A percentile compares a stretch with the other conserved stretches of the same genome.
These are phyloP conservation scores for Fusarium newnesense DNA, from an alignment of 2,329 filamentous ascomycete species.

Conservation along the genomic window DNA sequence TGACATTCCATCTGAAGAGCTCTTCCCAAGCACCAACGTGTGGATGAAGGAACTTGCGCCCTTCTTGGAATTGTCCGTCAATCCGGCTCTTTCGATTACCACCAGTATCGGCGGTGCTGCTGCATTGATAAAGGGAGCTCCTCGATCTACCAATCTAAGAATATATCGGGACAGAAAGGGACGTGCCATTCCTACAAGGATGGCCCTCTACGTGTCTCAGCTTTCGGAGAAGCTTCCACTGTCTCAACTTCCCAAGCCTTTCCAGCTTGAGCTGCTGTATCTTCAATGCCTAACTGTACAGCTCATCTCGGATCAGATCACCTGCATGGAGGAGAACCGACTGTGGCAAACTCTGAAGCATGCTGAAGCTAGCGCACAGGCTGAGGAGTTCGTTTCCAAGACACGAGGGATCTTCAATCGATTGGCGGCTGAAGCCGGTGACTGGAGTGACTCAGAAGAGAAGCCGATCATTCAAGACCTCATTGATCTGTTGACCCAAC, in stretches of 20 bases:
- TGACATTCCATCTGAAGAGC: conserved; percentile 49
- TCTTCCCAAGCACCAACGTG: conserved; percentile 71
- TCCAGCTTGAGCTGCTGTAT: conserved; percentile 62
- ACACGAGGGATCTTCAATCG: conserved; percentile 52
- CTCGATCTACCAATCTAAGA: conserved; percentile 40
- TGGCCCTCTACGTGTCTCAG: conserved; percentile 75
- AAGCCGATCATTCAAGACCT: conserved; percentile 55
- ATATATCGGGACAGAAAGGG: conserved; percentile 72
- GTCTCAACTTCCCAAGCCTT: conserved; percentile 51
- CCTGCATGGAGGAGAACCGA: conserved; percentile 54
- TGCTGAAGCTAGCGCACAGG: conserved; percentile 50
- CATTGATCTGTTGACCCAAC: conserved; percentile 56
- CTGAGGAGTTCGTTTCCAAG: conserved; percentile 56
- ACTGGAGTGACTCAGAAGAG: conserved; percentile 52
- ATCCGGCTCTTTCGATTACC: conserved; percentile 76
- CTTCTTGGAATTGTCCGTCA: conserved; percentile 63
- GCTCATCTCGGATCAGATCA: conserved; percentile 65
- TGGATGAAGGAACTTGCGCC: conserved; percentile 73
- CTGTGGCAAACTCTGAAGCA: conserved; percentile 58
- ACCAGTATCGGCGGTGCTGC: conserved; percentile 77
- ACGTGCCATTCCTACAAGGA: conserved; percentile 77
- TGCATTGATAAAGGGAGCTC: conserved; percentile 63
- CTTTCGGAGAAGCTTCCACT: conserved; percentile 61
- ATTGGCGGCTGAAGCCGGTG: conserved; percentile 47
- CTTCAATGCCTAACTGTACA: conserved; percentile 62